phyloP scores from a whole-genome alignment of 2,329 filamentous ascomycete species.

The Grosmannia huntii region DNA sequence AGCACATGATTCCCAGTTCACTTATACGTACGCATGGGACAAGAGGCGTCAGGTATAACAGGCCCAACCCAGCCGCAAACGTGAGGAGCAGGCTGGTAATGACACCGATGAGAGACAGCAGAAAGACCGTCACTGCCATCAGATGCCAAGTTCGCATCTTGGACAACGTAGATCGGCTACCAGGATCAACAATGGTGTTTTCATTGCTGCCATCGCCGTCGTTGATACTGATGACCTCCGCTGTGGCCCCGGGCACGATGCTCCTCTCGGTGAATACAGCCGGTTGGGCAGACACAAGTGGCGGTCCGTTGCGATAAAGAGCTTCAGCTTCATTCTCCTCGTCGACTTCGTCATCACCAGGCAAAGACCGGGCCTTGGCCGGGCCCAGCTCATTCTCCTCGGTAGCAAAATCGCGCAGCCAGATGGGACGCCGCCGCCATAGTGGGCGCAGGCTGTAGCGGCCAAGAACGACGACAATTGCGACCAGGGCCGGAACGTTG shows the following conservation, averaged over 20 bases:
- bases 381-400: conserved; percentile 13
- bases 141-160: conserved; percentile 8
- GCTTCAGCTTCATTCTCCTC: conserved; percentile 1
- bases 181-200: conserved; percentile 4
- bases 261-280: background rate
- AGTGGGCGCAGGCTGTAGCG: conserved; percentile 19
- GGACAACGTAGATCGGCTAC: conserved; percentile 1
- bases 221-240: background rate
- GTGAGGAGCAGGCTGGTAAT: conserved; percentile 12
- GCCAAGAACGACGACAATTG: conserved; percentile 18
- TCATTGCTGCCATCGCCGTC: conserved; percentile 2
- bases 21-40: conserved; percentile 23
- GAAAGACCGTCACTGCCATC: conserved; percentile 24
- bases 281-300: background rate
- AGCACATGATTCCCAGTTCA: background rate
- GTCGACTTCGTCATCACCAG: background rate
- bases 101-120: conserved; percentile 23
- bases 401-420: conserved; percentile 21
- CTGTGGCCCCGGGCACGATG: background rate
- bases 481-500: conserved; percentile 19
- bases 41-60: conserved; percentile 19
- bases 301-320: background rate
- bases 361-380: background rate
- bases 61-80: conserved; percentile 9
- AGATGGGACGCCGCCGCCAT: conserved; percentile 20